Percentiles rank a stretch among this genome's conserved stretches.
These are phyloP conservation scores for Cercospora brassicicola DNA, from an alignment of 2,329 filamentous ascomycete species.

Conservation along the genomic window DNA sequence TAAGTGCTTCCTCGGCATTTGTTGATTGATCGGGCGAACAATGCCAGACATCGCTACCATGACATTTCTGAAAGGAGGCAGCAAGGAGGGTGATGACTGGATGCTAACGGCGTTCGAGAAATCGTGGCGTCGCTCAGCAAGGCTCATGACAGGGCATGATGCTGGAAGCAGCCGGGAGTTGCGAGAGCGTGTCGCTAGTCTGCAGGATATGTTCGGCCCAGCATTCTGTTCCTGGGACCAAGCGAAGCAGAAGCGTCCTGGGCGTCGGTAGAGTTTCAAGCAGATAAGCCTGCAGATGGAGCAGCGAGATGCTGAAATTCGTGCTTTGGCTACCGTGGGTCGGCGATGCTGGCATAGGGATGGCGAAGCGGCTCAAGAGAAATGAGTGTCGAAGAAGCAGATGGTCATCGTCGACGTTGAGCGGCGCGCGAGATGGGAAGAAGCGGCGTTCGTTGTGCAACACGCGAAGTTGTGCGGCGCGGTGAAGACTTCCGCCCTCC, in stretches of 20 bases:
- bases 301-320: background rate
- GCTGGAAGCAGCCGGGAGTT: background rate
- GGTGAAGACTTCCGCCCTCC: background rate
- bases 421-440: background rate
- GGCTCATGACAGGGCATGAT: background rate
- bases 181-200: background rate
- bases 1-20: background rate
- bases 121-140: background rate
- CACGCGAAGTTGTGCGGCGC: background rate
- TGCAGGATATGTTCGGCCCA: conserved; percentile 11
- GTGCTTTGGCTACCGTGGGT: background rate
- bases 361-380: background rate
- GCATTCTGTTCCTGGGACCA: background rate
- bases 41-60: background rate
- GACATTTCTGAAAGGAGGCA: background rate
- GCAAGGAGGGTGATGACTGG: background rate
- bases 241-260: background rate
- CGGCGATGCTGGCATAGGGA: background rate
- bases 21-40: background rate
- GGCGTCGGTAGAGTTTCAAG: background rate
- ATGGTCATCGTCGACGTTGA: background rate
- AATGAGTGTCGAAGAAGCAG: background rate
- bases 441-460: background rate
- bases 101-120: background rate
- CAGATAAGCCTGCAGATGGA: background rate